Percentiles rank a stretch among this genome's conserved stretches.
phyloP scores from a whole-genome alignment of 306 rosid species.

The Rosa rugosa region DNA sequence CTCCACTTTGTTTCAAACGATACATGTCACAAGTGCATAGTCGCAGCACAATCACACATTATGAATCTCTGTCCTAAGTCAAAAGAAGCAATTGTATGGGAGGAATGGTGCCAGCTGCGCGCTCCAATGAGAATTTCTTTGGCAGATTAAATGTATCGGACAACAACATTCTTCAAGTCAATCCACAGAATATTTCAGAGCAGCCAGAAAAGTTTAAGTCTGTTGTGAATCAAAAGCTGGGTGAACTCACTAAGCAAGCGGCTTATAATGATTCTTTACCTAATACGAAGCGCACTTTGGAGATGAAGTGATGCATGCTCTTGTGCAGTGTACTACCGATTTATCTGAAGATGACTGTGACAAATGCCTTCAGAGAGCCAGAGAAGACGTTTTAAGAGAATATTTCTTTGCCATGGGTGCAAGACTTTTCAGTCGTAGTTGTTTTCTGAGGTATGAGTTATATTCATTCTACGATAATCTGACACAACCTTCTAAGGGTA shows the following conservation, averaged over 20 bases:
- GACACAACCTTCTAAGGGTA: slow-evolving; percentile 34
- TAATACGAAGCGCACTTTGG: slow-evolving; percentile 27
- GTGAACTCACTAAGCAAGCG: slow-evolving; percentile 25
- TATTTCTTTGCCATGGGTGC: slow-evolving; percentile 49
- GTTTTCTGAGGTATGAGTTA: slow-evolving; percentile 57
- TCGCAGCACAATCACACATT: slow-evolving; percentile 26
- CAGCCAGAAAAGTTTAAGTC: slow-evolving; percentile 33
- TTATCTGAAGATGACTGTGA: slow-evolving; percentile 41
- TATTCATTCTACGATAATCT: slow-evolving; percentile 53
- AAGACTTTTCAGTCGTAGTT: slow-evolving; percentile 55
- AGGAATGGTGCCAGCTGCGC: slow-evolving; percentile 49
- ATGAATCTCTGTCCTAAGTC: slow-evolving; percentile 32
- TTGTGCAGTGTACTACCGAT: slow-evolving; percentile 58
- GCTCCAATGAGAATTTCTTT: slow-evolving; percentile 41
- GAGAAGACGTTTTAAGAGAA: slow-evolving; percentile 22
- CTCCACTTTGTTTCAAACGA: background rate
- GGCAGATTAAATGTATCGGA: slow-evolving; percentile 39
- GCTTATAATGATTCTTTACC: slow-evolving; percentile 29
- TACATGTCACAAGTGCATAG: slow-evolving; percentile 28
- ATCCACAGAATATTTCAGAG: slow-evolving; percentile 23
- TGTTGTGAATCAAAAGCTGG: slow-evolving; percentile 34
- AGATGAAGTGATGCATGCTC: slow-evolving; percentile 34
- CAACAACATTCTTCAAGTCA: slow-evolving; percentile 24
- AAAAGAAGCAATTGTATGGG: slow-evolving; percentile 49
- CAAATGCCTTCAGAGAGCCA: slow-evolving; percentile 49